Conservation (phyloP, 2,329 filamentous ascomycete species). For the Dactylella cylindrospora region DNA sequence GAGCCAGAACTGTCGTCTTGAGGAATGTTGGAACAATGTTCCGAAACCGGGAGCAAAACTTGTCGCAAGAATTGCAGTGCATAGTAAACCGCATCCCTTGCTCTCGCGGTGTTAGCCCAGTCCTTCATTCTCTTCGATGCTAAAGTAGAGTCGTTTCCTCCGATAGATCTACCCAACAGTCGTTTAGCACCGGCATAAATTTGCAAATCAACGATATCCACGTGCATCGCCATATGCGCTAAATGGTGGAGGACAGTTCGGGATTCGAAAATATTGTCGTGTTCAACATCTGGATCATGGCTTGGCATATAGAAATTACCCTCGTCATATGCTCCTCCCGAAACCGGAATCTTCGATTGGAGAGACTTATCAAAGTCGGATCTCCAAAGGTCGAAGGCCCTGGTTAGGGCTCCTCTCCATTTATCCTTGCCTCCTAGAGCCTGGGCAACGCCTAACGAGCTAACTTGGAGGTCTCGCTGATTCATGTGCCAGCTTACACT, state of each 20-base stretch:
- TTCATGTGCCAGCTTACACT: slow-evolving; percentile 98
- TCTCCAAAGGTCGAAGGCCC: slow-evolving; percentile 92
- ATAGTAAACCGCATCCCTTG: slow-evolving; percentile 88
- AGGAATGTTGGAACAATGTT: slow-evolving; percentile 52
- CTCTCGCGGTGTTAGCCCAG: slow-evolving; percentile 81
- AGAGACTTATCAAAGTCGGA: slow-evolving; percentile 83
- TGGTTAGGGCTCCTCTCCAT: slow-evolving; percentile 81
- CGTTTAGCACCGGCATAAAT: slow-evolving; percentile 88
- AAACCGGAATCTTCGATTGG: slow-evolving; percentile 55
- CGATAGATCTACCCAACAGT: slow-evolving; percentile 81
- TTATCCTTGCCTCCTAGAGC: slow-evolving; percentile 84
- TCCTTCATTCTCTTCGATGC: slow-evolving; percentile 83
- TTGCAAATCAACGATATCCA: slow-evolving; percentile 95
- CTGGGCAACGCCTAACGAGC: slow-evolving; percentile 73
- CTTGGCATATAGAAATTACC: slow-evolving; percentile 54
- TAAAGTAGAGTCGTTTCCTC: slow-evolving; percentile 74
- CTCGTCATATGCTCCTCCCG: slow-evolving; percentile 50
- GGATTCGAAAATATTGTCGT: slow-evolving; percentile 79
- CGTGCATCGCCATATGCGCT: slow-evolving; percentile 96
- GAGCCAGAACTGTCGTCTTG: slow-evolving; percentile 53
- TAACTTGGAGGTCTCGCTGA: slow-evolving; percentile 89
- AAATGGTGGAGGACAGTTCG: slow-evolving; percentile 87
- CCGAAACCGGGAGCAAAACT: slow-evolving; percentile 68
- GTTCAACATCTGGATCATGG: slow-evolving; percentile 57
- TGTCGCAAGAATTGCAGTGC: slow-evolving; percentile 83